These are phyloP conservation scores for Dalbergia cultrata DNA, from an alignment of 306 rosid genomes.

Conservation along the genomic window DNA sequence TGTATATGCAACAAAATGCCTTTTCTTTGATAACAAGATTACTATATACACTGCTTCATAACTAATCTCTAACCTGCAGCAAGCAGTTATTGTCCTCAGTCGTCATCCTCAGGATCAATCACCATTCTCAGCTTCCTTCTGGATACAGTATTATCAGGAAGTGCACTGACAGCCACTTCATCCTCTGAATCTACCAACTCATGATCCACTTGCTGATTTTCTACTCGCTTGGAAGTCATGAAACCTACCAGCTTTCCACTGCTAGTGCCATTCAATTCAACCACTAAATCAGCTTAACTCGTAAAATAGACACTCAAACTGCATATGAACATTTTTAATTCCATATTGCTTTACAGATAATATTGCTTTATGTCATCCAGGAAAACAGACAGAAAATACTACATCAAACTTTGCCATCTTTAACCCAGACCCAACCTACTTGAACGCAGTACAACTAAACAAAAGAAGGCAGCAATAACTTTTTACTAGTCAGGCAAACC, in stretches of 20 bases:
- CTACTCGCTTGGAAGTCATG: constrained; percentile 44
- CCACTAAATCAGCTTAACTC: constrained; percentile 35
- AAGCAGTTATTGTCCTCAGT: constrained; percentile 49
- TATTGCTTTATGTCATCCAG: background rate
- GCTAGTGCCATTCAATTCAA: constrained; percentile 47
- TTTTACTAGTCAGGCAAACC: background rate
- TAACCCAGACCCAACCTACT: too few species aligned
- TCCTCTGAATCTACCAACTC: constrained; percentile 79
- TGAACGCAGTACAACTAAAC: too few species aligned
- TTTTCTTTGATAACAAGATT: background rate
- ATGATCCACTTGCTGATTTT: constrained; percentile 47
- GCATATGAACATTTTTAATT: constrained; percentile 19
- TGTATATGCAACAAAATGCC: background rate
- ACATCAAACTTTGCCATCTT: background rate
- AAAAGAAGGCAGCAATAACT: background rate
- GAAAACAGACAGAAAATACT: background rate
- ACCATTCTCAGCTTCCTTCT: constrained; percentile 89
- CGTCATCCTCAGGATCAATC: constrained; percentile 82
- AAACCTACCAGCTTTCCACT: constrained; percentile 38
- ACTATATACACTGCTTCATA: background rate
- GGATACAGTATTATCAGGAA: constrained; percentile 51
- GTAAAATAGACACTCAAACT: constrained; percentile 15
- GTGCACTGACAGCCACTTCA: constrained; percentile 54
- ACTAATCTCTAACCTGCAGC: background rate
- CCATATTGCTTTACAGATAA: constrained; percentile 11